Evolutionary conservation across 306 rosid genomes (phyloP), one percentile per base, ranked within the genome.

Genomic region (Dryas drummondii): DNA sequence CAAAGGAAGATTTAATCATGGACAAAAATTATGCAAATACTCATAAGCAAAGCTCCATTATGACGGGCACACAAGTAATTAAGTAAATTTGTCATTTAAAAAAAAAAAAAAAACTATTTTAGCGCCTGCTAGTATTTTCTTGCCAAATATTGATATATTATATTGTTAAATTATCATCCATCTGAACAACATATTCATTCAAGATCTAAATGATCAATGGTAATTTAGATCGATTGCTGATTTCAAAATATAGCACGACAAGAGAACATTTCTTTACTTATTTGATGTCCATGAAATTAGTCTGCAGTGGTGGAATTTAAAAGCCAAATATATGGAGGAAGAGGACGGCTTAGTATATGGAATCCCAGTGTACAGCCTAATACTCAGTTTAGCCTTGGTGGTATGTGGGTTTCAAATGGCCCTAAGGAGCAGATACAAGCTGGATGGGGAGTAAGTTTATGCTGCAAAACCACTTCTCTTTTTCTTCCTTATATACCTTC

Each of bases 381-480:
- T 1, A 48, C 64, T 54, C 82, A 78, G 50, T 70, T 82, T 50
- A 78, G 78, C 66, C 3, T 48, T 73, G 74, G 76, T 52, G 10
- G 60, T 4, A 77, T 48, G 60, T 61, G 68, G 42, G 2, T 73
- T 45, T 42, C 32, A 13, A 63, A 40, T 67, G 74, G 82, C 16
- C 42, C 52, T 11, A 44, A 22, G 69, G 48, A 68, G 17, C 16
- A 60, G 51, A 54, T 78, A 53, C 76, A 77, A 54, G 76, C 77
- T 46, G 77, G 78, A 3, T 78, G 82, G 73, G 63, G 22, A 45
- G 70, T 78, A 78, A 73, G 79, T 52, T 37, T 47, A 5, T 45
- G 12, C 57, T 54, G 52, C 45, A 63, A 6, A 42, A 16, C 9
- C 17, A 32, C 37, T 32, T 32, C 37, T 32, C 37, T 32, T 32